These are phyloP conservation scores for Zizania latifolia DNA, from an alignment of 176 grass and related monocot species.

Conservation along the genomic window DNA sequence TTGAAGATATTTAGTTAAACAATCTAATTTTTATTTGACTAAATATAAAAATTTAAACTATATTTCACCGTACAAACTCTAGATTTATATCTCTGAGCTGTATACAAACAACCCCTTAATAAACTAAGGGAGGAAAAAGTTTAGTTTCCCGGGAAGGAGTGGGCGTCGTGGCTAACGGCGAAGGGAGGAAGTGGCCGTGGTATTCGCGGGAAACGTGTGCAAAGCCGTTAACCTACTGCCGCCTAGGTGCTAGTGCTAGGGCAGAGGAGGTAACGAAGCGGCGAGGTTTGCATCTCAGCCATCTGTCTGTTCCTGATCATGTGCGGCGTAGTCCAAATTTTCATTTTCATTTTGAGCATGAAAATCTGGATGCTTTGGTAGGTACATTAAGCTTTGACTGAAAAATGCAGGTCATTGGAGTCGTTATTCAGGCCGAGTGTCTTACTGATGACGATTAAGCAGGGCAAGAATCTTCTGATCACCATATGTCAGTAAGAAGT, in stretches of 20 bases:
- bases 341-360: background rate
- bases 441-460: background rate
- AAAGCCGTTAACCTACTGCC: slow-evolving; percentile 36
- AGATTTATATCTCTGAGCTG: too few relatives aligned
- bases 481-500: background rate
- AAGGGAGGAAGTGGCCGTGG: slow-evolving; percentile 11
- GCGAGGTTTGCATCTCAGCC: background rate
- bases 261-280: background rate
- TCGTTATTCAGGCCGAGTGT: background rate
- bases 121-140: too few relatives aligned
- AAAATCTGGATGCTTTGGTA: too few relatives aligned
- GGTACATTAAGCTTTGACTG: too few relatives aligned
- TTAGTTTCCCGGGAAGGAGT: background rate
- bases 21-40: too few relatives aligned
- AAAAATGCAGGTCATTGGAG: background rate
- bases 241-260: slow-evolving; percentile 23
- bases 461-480: background rate
- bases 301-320: background rate
- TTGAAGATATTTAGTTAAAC: too few relatives aligned
- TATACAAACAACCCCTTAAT: too few relatives aligned
- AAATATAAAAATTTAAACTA: too few relatives aligned
- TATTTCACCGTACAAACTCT: too few relatives aligned
- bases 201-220: slow-evolving; percentile 47
- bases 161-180: slow-evolving; percentile 22
- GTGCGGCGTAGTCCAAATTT: background rate